A percentile compares a stretch with the other conserved stretches of the same genome.
Conservation (phyloP, 164 flowering plant species). For the Buxus sempervirens region DNA sequence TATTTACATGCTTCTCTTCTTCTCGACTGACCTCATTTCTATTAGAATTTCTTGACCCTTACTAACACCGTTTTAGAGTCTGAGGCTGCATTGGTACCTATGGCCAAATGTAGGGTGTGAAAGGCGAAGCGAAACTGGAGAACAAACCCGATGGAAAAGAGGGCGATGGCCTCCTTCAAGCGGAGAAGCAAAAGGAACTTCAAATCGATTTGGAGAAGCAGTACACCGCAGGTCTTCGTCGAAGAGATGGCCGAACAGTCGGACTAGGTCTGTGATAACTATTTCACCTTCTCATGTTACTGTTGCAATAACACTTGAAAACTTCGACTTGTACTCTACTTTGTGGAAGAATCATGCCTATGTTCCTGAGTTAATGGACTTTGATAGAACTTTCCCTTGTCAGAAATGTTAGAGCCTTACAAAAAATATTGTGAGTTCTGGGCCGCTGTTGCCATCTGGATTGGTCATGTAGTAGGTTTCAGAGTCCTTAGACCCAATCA, state of each 20-base stretch:
- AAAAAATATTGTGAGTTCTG: slow-evolving; percentile 77
- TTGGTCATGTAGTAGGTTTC: slow-evolving; percentile 81
- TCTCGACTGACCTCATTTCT: slow-evolving; percentile 13
- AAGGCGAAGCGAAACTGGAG: slow-evolving; percentile 63
- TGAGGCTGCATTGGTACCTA: slow-evolving; percentile 95
- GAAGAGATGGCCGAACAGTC: slow-evolving; percentile 95
- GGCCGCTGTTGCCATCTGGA: slow-evolving; percentile 64
- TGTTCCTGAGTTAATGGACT: background rate
- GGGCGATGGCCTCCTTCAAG: slow-evolving; percentile 27
- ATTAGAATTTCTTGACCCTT: slow-evolving; percentile 28
- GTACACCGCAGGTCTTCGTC: slow-evolving; percentile 88
- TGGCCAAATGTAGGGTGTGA: slow-evolving; percentile 99
- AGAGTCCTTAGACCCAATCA: slow-evolving; percentile 62
- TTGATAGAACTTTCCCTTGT: background rate
- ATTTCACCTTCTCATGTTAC: background rate
- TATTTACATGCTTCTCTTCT: slow-evolving; percentile 8
- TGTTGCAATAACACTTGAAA: background rate
- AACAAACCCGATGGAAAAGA: slow-evolving; percentile 30
- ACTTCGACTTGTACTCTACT: slow-evolving; percentile 1
- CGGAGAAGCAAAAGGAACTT: slow-evolving; percentile 73
- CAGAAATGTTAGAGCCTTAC: slow-evolving; percentile 42
- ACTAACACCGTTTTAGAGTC: slow-evolving; percentile 96
- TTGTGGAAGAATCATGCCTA: background rate
- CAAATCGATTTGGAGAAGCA: slow-evolving; percentile 93
- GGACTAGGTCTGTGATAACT: slow-evolving; percentile 74